These are phyloP conservation scores for Acanthamoeba culbertsoni DNA, from an alignment of 208 protist species.

Conservation along the genomic window DNA sequence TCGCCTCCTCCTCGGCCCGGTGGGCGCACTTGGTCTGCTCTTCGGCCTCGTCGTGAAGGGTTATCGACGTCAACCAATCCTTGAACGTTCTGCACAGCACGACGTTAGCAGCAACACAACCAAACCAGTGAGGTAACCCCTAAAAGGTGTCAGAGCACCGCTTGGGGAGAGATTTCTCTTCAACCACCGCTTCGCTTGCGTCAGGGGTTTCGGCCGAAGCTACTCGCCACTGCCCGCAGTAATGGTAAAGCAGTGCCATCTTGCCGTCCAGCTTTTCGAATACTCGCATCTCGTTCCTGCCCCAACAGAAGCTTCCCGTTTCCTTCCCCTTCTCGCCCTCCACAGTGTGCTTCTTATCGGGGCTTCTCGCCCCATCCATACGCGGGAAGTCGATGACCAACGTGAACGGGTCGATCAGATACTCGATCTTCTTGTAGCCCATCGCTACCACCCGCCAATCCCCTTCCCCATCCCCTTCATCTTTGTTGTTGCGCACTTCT, in stretches of 20 bases:
- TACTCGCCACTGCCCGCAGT: not conserved
- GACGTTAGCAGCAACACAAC: not conserved
- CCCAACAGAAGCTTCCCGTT: not conserved
- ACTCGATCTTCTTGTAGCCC: not conserved
- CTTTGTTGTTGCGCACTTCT: not conserved
- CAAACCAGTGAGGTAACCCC: not conserved
- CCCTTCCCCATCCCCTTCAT: not conserved
- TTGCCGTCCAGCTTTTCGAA: conserved; percentile 33
- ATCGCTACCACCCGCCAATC: not conserved
- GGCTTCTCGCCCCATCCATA: too few relatives aligned
- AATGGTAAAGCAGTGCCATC: conserved; percentile 35
- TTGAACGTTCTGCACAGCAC: not conserved
- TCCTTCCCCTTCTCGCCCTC: not conserved
- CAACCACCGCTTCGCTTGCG: not conserved
- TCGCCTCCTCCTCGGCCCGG: not conserved
- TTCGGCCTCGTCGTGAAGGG: not conserved
- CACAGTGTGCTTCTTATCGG: not conserved
- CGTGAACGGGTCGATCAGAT: conserved; percentile 41
- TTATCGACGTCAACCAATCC: not conserved
- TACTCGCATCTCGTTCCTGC: not conserved
- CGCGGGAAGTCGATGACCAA: not conserved
- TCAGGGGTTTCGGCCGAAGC: not conserved
- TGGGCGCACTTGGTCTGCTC: not conserved
- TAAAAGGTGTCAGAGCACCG: not conserved
- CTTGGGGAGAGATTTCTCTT: not conserved